A percentile compares a stretch with the other conserved stretches of the same genome.
phyloP scores from a whole-genome alignment of 495 filamentous ascomycete genomes.

The Aspergillus bertholletiae region DNA sequence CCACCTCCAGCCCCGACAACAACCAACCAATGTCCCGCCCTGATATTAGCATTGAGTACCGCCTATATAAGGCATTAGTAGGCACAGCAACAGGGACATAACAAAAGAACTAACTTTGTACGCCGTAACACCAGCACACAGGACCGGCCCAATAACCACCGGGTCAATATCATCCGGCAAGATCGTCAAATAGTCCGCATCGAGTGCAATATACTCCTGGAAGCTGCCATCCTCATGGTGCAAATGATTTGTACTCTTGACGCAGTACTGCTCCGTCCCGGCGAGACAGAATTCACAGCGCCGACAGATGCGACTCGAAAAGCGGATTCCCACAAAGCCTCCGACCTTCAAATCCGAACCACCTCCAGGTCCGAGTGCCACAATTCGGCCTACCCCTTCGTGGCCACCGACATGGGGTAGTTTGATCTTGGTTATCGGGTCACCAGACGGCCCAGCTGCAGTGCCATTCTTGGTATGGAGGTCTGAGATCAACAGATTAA shows the following conservation, averaged over 20 bases:
- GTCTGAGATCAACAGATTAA: too few relatives aligned
- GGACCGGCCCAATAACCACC: conserved; percentile 37
- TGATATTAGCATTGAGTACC: conserved; percentile 37
- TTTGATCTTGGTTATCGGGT: conserved; percentile 45
- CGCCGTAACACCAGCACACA: conserved; percentile 42
- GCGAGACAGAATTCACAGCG: conserved; percentile 47
- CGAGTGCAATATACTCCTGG: conserved; percentile 44
- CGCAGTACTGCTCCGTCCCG: conserved; percentile 44
- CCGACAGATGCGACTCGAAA: conserved; percentile 42
- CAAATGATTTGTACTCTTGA: conserved; percentile 44
- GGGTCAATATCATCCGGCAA: conserved; percentile 46
- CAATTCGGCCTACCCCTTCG: conserved; percentile 44
- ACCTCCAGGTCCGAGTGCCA: conserved; percentile 36
- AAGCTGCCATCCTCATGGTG: conserved; percentile 50
- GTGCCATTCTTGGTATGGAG: conserved; percentile 47
- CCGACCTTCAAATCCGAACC: conserved; percentile 32
- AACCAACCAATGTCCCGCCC: conserved; percentile 41
- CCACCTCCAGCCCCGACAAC: conserved; percentile 50
- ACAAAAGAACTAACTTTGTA: conserved; percentile 22
- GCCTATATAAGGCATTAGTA: conserved; percentile 19
- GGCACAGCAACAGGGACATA: background rate
- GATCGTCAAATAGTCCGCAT: conserved; percentile 44
- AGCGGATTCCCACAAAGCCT: conserved; percentile 43
- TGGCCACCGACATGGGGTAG: conserved; percentile 49
- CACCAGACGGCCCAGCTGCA: conserved; percentile 39